Conservation (phyloP, 139 green algal genomes). For the Ulvella scutata region DNA sequence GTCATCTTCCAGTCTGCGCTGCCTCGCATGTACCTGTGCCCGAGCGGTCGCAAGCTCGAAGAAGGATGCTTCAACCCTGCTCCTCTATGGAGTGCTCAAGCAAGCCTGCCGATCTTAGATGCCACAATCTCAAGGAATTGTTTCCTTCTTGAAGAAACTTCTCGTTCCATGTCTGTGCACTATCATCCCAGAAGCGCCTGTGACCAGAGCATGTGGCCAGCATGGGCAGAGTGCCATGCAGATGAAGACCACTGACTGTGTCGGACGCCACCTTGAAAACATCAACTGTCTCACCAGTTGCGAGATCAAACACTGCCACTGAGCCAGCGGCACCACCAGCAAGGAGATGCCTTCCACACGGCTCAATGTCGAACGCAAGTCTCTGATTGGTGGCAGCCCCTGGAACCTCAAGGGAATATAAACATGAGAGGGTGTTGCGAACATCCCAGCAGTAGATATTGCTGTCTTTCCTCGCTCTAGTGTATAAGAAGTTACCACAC, state of each 20-base stretch:
- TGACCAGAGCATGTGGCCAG: constrained; percentile 50
- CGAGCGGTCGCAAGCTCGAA: too few species aligned
- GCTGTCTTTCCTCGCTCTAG: constrained; percentile 53
- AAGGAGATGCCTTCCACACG: constrained; percentile 59
- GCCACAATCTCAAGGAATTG: neutral
- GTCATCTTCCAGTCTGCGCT: too few species aligned
- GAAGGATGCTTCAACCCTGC: too few species aligned
- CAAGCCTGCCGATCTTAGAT: too few species aligned
- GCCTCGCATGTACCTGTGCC: too few species aligned
- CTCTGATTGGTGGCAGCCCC: constrained; percentile 70
- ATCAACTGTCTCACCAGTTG: constrained; percentile 24
- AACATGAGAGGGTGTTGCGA: constrained; percentile 25
- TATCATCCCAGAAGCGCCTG: neutral
- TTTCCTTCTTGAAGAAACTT: neutral
- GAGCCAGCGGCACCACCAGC: constrained; percentile 33
- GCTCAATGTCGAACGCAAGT: constrained; percentile 85
- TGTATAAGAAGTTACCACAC: constrained; percentile 75
- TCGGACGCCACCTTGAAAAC: constrained; percentile 31
- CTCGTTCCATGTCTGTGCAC: neutral
- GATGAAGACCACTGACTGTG: constrained; percentile 61
- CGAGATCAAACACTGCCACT: constrained; percentile 54
- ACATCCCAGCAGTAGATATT: constrained; percentile 81
- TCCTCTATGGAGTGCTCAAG: too few species aligned
- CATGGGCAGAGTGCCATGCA: constrained; percentile 57
- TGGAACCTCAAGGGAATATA: constrained; percentile 51